Base-by-base conservation (phyloP, 257 asterid genomes). In the Vinca minor region DNA sequence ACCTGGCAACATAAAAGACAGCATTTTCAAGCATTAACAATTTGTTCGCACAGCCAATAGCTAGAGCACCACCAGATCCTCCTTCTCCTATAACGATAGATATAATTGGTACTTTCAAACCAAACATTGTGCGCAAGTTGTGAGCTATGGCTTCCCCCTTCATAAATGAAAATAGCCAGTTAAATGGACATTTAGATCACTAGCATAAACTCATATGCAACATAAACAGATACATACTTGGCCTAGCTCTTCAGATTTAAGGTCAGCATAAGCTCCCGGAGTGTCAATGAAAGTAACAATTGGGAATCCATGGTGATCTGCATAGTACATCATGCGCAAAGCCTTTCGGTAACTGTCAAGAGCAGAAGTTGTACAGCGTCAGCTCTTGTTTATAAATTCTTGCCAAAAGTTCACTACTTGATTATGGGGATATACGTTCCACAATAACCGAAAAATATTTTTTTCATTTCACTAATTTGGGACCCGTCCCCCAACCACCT, bases 61-160 rank as follows among this genome's bases (percentile, higher is more conserved):
- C 87, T 50, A 82, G 84, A 64, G 87, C 84, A 46, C 87, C 87
- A 57, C 87, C 87, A 0, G 84, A 82, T 35, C 87, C 87, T 53
- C 87, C 87, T 65, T 82, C 88, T 31, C 88, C 85, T 0, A 79
- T 82, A 42, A 82, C 88, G 26, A 82, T 52, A 18, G 88, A 58
- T 68, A 82, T 63, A 45, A 79, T 67, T 7, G 85, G 85, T 29
- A 83, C 85, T 73, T 77, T 83, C 18, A 82, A 71, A 49, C 88
- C 85, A 62, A 82, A 82, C 88, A 79, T 82, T n/a, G 77, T 60
- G 75, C 88, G 75, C 66, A 83, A 65, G 59, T 83, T 83, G 15
- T 75, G 69, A 56, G 88, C 88, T 68, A 79, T 83, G 41, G 88
- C 83, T 75, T 79, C 85, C 48, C 88, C 88, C 83, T 83, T 69